Percentiles rank a stretch among this genome's conserved stretches.
These are phyloP conservation scores for Neurospora sp. DNA, from an alignment of 2,329 filamentous ascomycete species.

Conservation along the genomic window DNA sequence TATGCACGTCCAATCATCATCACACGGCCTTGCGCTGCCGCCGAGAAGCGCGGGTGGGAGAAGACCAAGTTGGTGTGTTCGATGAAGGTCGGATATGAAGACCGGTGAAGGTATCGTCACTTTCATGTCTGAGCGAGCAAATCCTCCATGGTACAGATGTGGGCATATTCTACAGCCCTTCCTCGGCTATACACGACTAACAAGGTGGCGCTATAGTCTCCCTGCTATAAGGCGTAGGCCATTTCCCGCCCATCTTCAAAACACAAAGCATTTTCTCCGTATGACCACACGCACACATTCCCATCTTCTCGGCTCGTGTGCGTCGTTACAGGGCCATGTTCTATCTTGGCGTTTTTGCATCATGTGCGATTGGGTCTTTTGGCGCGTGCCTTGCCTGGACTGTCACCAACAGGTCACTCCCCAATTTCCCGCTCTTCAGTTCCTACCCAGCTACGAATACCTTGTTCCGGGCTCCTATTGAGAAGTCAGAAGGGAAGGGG, in stretches of 20 bases:
- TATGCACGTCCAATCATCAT: not conserved
- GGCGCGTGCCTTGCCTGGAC: not conserved
- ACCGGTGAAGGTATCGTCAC: constrained; percentile 14
- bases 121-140: not conserved
- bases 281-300: not conserved
- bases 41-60: not conserved
- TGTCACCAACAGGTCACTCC: not conserved
- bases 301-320: not conserved
- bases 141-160: not conserved
- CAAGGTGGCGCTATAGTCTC: not conserved
- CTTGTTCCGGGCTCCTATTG: not conserved
- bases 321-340: not conserved
- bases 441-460: not conserved
- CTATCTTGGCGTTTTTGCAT: not conserved
- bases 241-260: not conserved
- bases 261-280: not conserved
- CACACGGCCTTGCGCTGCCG: not conserved
- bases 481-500: not conserved
- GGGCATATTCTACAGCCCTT: not conserved
- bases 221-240: not conserved
- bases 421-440: not conserved
- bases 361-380: not conserved
- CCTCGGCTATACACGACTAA: not conserved
- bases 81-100: constrained; percentile 10
- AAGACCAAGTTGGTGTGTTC: constrained; percentile 13